phyloP scores from a whole-genome alignment of 805 yeast species.

The Lachancea meyersii region DNA sequence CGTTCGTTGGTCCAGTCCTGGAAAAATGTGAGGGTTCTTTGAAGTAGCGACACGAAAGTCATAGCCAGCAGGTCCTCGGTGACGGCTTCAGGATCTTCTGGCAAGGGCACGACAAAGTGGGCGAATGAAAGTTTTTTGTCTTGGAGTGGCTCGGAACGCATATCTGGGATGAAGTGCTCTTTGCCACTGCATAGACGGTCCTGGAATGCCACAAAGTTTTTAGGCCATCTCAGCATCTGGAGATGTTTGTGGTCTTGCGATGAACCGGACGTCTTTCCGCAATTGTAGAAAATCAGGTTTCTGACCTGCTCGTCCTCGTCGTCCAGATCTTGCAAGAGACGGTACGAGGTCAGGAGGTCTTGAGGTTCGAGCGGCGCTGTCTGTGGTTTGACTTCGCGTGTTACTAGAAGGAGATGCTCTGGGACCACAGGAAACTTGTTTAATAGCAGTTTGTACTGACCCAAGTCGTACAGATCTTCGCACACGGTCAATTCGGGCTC shows the following conservation, averaged over 20 bases:
- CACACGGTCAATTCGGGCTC: conserved; percentile 67
- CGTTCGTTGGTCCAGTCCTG: conserved; percentile 41
- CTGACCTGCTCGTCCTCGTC: conserved; percentile 35
- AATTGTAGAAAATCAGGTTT: conserved; percentile 81
- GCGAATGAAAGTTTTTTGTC: conserved; percentile 65
- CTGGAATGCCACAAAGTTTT: conserved; percentile 51
- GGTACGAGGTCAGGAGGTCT: conserved; percentile 59
- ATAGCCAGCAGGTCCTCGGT: conserved; percentile 56
- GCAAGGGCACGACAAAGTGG: conserved; percentile 70
- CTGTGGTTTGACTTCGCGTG: conserved; percentile 69
- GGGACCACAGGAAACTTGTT: conserved; percentile 85
- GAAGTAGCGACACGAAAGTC: conserved; percentile 65
- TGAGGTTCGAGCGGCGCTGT: conserved; percentile 59
- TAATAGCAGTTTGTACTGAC: conserved; percentile 56
- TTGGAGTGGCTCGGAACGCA: conserved; percentile 53
- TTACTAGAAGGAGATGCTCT: conserved; percentile 71
- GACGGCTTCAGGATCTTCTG: conserved; percentile 39
- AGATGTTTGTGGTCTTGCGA: conserved; percentile 90
- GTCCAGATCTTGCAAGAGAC: conserved; percentile 48
- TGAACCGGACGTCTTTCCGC: conserved; percentile 88
- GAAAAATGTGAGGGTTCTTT: conserved; percentile 60
- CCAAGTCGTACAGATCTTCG: conserved; percentile 41
- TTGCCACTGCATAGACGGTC: conserved; percentile 39
- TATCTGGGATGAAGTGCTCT: conserved; percentile 49
- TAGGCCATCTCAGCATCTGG: conserved; percentile 74